phyloP scores from a whole-genome alignment of 2,329 filamentous ascomycete species.

The Colletotrichum tropicicola region DNA sequence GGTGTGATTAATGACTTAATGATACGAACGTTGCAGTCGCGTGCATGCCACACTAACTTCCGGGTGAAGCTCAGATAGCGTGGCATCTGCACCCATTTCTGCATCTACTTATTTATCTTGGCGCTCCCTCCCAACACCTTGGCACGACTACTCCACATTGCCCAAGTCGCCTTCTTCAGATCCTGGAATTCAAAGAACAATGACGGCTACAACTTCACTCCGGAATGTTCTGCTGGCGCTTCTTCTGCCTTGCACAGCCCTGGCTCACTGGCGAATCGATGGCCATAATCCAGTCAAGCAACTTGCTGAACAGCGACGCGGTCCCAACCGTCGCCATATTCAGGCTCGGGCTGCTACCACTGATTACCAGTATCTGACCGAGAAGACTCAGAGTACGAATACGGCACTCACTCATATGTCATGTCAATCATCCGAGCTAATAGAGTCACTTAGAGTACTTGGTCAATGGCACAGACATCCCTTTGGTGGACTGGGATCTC shows the following conservation, averaged over 20 bases:
- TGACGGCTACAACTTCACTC: not conserved
- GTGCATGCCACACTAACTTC: too few species aligned
- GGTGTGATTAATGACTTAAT: not conserved
- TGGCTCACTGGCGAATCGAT: constrained; percentile 18
- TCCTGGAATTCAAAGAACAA: not conserved
- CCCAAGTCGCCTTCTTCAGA: not conserved
- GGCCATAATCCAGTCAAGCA: not conserved
- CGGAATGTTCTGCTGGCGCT: not conserved
- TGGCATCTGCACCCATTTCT: too few species aligned
- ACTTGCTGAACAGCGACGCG: not conserved
- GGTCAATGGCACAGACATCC: constrained; percentile 71
- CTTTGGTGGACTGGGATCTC: constrained; percentile 76
- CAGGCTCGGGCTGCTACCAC: not conserved
- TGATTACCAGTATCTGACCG: constrained; percentile 15
- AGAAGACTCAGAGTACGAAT: constrained; percentile 11
- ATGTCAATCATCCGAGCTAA: too few species aligned
- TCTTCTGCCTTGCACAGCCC: constrained; percentile 2
- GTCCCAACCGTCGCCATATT: not conserved
- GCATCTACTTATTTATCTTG: too few species aligned
- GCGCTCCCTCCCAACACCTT: too few species aligned
- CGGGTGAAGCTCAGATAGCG: too few species aligned
- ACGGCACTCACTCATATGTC: too few species aligned
- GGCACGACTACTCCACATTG: too few species aligned
- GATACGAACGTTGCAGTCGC: not conserved
- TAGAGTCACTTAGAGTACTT: too few species aligned